Evolutionary conservation across 2,329 filamentous ascomycete genomes (phyloP), one percentile per base, ranked within the genome.

Genomic region (Colletotrichum horii): DNA sequence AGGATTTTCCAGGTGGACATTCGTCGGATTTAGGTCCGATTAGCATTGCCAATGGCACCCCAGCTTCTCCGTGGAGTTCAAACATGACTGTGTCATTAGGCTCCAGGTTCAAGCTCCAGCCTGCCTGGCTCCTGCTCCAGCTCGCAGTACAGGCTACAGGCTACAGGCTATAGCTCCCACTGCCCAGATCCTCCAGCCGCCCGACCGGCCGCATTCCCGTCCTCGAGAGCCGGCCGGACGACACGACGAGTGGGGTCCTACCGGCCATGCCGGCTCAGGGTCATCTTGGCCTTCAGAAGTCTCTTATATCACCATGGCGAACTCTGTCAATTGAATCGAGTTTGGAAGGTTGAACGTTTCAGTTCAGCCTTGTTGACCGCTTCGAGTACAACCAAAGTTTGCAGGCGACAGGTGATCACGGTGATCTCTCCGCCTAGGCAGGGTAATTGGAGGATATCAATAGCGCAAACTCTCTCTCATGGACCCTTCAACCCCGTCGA

Each of bases 291-390:
- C 34, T 15, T 24, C 43, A 52, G 16, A 32, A 36, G 70, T 68
- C 22, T 69, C 64, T 75, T 69, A 73, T 75, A 75, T 69, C 48
- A 65, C 69, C 26, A 56, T 62, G 43, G 36, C n/a, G 65, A 73
- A 75, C 74, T 76, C 48, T 69, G 64, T 64, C 52, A 58, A 19
- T 36, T 9, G 28, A n/a, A 43, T 32, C 34, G 68, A 73, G 56
- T n/a, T 48, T 76, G 38, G 30, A 26, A 16, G 66, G 68, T 58
- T 36, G 56, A 43, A 15, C 48, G 64, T 74, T 76, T 60, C 70
- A 73, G 64, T 69, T 73, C 74, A 76, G 74, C 70, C 70, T 76
- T 73, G 64, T 69, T 75, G 70, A 69, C 73, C 64, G 64, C 73
- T 75, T 26, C 58, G 60, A 32, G 56, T 69, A 19, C 56, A 22